Base-by-base conservation (phyloP, 1,284 basidiomycete species). In the Leccinum griseonigrum region DNA sequence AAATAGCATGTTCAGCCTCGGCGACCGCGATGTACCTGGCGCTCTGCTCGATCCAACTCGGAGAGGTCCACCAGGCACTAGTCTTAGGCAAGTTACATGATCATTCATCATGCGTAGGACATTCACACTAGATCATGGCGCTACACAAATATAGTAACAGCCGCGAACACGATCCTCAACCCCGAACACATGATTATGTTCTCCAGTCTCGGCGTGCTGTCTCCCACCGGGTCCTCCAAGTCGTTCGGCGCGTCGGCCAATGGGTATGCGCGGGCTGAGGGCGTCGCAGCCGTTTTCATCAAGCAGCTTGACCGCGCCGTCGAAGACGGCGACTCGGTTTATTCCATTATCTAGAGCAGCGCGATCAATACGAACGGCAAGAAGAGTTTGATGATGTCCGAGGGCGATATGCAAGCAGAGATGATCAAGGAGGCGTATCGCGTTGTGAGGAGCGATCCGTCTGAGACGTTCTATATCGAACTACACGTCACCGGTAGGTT, bases 211-310 rank as follows among this genome's bases (percentile, higher is more conserved):
- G 73, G 73, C 16, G 68, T 84, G 14, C 68, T 83, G 52, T 72
- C 79, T 1, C 74, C 74, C 8, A 80, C 80, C 38, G 80, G 81
- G 3, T 79, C 78, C 60, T 83, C 74, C 61, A 82, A 81, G 57
- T 81, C 81, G 0, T 83, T 83, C 59, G 81, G 83, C 56, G 78
- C 74, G 8, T 71, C 70, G 10, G 83, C 81, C 1, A 71, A 83
- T 66, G 82, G 81, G 74, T 83, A 75, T 52, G 68, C 68, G 60
- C 54, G 75, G 34, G 67, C 71, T 0, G 70, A 71, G 55, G 71
- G 69, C 16, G 60, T 67, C 11, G 65, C 69, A 4, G 73, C 73
- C 6, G 69, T 74, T 5, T 66, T 74, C 4, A 64, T 74, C 58
- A 73, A 74, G 54, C 65, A 70, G 1, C 66, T 72, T 29, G 73